Evolutionary conservation across 495 filamentous ascomycete species (phyloP).

Genomic region (Opeltia flavorubescens): DNA sequence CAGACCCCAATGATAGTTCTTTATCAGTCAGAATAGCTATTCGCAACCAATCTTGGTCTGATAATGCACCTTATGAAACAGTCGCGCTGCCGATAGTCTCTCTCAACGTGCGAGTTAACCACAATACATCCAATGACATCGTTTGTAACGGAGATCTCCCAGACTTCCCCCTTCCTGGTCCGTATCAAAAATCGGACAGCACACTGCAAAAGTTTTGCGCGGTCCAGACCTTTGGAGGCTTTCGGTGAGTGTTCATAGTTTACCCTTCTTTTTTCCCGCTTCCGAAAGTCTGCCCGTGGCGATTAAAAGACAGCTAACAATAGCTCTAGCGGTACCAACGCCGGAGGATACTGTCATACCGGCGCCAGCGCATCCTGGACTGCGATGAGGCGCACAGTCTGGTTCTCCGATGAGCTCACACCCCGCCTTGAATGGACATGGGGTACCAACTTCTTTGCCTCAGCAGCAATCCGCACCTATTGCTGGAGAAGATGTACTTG

Average conservation of each 20-base stretch:
- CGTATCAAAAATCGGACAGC: background rate
- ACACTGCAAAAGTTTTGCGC: constrained; percentile 6
- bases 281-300: background rate
- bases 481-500: constrained; percentile 7
- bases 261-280: background rate
- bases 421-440: constrained; percentile 8
- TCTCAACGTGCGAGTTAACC: background rate
- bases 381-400: background rate
- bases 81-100: background rate
- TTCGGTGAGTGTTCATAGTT: background rate
- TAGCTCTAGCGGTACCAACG: constrained; percentile 6
- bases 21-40: background rate
- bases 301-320: background rate
- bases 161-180: background rate
- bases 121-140: constrained; percentile 2
- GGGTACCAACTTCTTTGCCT: constrained; percentile 4
- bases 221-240: constrained; percentile 1
- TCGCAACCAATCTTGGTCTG: background rate
- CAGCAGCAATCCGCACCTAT: constrained; percentile 3
- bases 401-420: constrained; percentile 9
- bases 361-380: background rate
- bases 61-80: too few relatives aligned
- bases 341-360: constrained; percentile 6
- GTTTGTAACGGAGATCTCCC: constrained; percentile 2
- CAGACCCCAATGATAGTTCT: background rate